Evolutionary conservation across 306 rosid species (phyloP), one percentile per base, ranked within the genome.

Genomic region (Trifolium dubium): DNA sequence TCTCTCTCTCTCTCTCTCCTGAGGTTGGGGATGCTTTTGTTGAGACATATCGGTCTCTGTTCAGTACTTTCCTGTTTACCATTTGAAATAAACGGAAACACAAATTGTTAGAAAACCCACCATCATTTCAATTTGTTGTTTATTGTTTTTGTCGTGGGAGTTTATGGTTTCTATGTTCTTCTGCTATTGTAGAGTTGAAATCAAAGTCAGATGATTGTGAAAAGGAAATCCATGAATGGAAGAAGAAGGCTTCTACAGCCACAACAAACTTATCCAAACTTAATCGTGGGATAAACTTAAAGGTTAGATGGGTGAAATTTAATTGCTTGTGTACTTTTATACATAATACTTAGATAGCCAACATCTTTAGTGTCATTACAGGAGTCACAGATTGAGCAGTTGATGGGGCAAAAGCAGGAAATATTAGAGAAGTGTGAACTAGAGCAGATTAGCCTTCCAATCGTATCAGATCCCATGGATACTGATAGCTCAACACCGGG

Each of bases 201-300:
- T 88, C 89, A n/a, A 92, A 83, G 88, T 85, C 90, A 73, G 99
- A 95, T 58, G 97, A 76, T 19, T 88, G 97, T 77, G 99, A 95
- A 80, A 90, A 88, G 86, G 98, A 92, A 35, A 95, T 95, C 82
- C 98, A 88, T 62, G 99, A 95, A 50, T 95, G 99, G 98, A 90
- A 87, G 87, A 95, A 95, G 83, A 83, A 76, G 75, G 86, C 89
- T 86, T 95, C 99, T 72, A 73, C 88, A 35, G 88, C 93, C 72
- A 95, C 99, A 76, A 87, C 99, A 73, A 88, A 78, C 80, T 67
- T 92, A 73, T 86, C 98, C 31, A 95, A 95, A 87, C 87, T 88
- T 69, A 92, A 82, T 81, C 96, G 98, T 64, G 89, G 86, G 87
- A 95, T 95, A 77, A 84, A 88, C 81, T 82, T 96, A 14, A 95